phyloP scores from a whole-genome alignment of 257 asterid species.

The Misopates orontium region DNA sequence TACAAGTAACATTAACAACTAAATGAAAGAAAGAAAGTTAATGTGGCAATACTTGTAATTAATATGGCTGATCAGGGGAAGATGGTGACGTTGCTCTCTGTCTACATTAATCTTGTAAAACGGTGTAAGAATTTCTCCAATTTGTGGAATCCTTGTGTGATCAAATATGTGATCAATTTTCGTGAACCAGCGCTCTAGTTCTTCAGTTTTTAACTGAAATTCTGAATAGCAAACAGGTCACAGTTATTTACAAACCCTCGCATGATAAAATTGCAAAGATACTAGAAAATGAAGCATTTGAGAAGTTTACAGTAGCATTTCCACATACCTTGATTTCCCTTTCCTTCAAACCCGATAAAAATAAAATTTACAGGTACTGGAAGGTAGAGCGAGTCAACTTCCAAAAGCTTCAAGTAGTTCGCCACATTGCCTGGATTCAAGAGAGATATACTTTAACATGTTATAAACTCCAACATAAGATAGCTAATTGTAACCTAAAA shows the following conservation, averaged over 20 bases:
- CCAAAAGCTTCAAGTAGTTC: constrained; percentile 84
- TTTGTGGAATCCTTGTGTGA: constrained; percentile 86
- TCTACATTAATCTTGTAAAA: constrained; percentile 86
- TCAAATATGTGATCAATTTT: constrained; percentile 95
- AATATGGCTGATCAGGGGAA: constrained; percentile 88
- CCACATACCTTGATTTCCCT: constrained; percentile 78
- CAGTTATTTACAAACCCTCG: constrained; percentile 24
- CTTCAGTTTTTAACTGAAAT: constrained; percentile 77
- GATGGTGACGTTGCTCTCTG: constrained; percentile 75
- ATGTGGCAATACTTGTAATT: constrained; percentile 68
- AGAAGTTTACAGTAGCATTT: constrained; percentile 20
- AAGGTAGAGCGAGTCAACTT: constrained; percentile 83
- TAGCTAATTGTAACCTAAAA: not conserved
- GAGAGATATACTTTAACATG: constrained; percentile 24
- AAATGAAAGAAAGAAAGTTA: constrained; percentile 21
- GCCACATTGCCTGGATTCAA: constrained; percentile 75
- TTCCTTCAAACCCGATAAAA: constrained; percentile 96
- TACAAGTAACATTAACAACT: constrained; percentile 12
- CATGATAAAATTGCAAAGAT: constrained; percentile 21
- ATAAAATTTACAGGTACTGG: constrained; percentile 94
- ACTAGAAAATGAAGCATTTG: constrained; percentile 1
- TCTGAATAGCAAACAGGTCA: constrained; percentile 43
- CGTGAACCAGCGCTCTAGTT: constrained; percentile 96
- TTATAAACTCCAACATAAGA: constrained; percentile 13
- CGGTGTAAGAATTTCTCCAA: constrained; percentile 89